Evolutionary conservation across 2,329 filamentous ascomycete species (phyloP), one percentile per base, ranked within the genome.

Genomic region (Plectosphaerella cucumerina): DNA sequence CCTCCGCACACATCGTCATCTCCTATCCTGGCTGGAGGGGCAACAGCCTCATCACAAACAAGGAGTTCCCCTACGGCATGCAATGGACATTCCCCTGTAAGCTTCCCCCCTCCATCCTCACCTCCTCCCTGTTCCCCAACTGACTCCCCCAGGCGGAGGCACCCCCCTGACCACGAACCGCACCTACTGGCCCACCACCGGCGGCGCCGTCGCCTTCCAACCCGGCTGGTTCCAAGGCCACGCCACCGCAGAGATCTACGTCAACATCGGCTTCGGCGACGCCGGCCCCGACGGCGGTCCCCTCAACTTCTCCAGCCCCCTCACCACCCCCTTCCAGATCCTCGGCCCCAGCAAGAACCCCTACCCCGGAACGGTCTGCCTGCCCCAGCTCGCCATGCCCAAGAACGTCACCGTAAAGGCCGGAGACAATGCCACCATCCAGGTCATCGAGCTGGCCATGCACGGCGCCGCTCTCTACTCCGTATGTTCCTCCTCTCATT

Each of bases 141-240:
- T 31, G 26, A 48, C 33, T 44, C 8, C 12, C 17, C 11, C 61
- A 97, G 93, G 93, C 66, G 94, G 94, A 52, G 94, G 94, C 55
- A 84, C 93, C 74, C 75, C 77, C 44, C 80, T 82, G 35, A 88
- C 89, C 0, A 78, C 71, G 43, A 97, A 99, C 72, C 85, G 93
- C 56, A 96, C 94, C 14, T 89, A 87, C 72, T 97, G 94, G 94
- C 92, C 94, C 15, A 79, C 90, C 47, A 82, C 73, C 26, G 94
- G 94, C 59, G 94, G 94, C 55, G 90, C 91, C n/a, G 64, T 99
- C 54, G 81, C 90, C 47, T 80, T 97, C 62, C 93, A 97, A 65
- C 94, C 94, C 0, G 94, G 93, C 62, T 97, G 94, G 94, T 97
- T 97, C 75, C 84, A 86, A 52, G 94, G 94, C 57, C 94, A 97